Evolutionary conservation across 441 rosid genomes (phyloP), one percentile per base, ranked within the genome.

Genomic region (Corymbia citriodora): DNA sequence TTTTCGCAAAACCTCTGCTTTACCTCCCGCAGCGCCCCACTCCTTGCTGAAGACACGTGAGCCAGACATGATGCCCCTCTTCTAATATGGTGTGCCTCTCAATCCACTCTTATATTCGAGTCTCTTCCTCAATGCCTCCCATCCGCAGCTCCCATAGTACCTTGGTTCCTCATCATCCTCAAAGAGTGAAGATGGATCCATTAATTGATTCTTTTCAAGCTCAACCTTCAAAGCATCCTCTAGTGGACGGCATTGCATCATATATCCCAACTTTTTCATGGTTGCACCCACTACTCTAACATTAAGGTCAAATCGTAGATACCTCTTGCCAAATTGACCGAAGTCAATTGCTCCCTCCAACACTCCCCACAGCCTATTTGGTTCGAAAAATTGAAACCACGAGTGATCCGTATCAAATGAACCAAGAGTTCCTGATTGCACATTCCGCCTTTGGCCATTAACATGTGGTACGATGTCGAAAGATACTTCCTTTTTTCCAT

Each of bases 241-340:
- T 8, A 17, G 1, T 0, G 0, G 48, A 10, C 2, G 0, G 14
- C 7, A 33, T 17, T 9, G 23, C 10, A 70, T 0, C 81, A 15
- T 1, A 10, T 17, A 70, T 33, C 81, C 81, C 48, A 18, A 17
- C 7, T 0, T 70, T 70, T 18, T 31, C 2, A 70, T 0, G 0
- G 23, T 70, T 33, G 45, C 81, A 17, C 81, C 48, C 0, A 0
- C 7, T 18, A 70, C 12, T 70, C 12, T 33, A 33, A 70, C 10
- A 4, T 18, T 0, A 18, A 70, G 48, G 7, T 25, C 18, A 31
- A 70, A 70, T 70, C 0, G 11, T 0, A 1, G 2, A 2, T 18
- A 9, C 0, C 81, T 33, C 48, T 70, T 1, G 8, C 9, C 23
- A 70, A 70, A 33, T 2, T 33, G 25, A 70, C 1, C 1, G 10